Evolutionary conservation across 2,329 filamentous ascomycete genomes (phyloP).

Genomic region (Pseudogymnoascus sp.): DNA sequence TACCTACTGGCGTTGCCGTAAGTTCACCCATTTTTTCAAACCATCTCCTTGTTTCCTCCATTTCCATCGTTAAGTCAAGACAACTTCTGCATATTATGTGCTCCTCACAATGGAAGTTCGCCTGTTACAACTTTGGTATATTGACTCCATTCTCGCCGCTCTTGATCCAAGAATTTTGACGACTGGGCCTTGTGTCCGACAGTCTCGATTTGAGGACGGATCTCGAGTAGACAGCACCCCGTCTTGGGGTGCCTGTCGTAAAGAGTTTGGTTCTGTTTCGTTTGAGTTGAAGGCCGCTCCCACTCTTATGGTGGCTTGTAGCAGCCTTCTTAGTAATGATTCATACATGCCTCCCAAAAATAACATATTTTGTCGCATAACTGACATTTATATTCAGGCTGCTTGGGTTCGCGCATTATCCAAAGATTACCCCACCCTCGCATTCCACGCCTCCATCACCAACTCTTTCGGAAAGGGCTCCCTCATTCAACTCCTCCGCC

Average conservation of each 20-base stretch:
- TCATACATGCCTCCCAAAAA: slow-evolving; percentile 57
- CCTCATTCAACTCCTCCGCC: slow-evolving; percentile 80
- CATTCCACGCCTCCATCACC: slow-evolving; percentile 89
- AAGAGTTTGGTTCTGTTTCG: slow-evolving; percentile 64
- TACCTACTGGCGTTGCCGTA: slow-evolving; percentile 90
- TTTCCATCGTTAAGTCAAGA: slow-evolving; percentile 76
- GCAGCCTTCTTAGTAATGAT: slow-evolving; percentile 98
- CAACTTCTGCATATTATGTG: slow-evolving; percentile 55
- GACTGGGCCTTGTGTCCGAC: not conserved
- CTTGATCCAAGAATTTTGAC: slow-evolving; percentile 36
- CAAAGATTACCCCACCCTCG: slow-evolving; percentile 86
- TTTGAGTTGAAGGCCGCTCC: slow-evolving; percentile 95
- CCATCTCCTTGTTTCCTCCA: slow-evolving; percentile 14
- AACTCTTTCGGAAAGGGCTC: slow-evolving; percentile 97
- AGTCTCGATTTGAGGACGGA: slow-evolving; percentile 35
- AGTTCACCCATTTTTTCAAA: slow-evolving; percentile 41
- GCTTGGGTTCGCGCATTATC: slow-evolving; percentile 85
- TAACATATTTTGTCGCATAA: slow-evolving; percentile 17
- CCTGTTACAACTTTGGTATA: slow-evolving; percentile 99
- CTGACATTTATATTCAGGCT: slow-evolving; percentile 50
- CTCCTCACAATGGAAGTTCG: slow-evolving; percentile 62
- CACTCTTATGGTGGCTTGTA: slow-evolving; percentile 53
- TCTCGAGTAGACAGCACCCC: slow-evolving; percentile 63
- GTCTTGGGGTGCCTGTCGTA: slow-evolving; percentile 79
- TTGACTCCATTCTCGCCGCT: slow-evolving; percentile 60